A percentile compares a stretch with the other conserved stretches of the same genome.
These are phyloP conservation scores for Sphaerulina vaccinii DNA, from an alignment of 2,329 filamentous ascomycete species.

Conservation along the genomic window DNA sequence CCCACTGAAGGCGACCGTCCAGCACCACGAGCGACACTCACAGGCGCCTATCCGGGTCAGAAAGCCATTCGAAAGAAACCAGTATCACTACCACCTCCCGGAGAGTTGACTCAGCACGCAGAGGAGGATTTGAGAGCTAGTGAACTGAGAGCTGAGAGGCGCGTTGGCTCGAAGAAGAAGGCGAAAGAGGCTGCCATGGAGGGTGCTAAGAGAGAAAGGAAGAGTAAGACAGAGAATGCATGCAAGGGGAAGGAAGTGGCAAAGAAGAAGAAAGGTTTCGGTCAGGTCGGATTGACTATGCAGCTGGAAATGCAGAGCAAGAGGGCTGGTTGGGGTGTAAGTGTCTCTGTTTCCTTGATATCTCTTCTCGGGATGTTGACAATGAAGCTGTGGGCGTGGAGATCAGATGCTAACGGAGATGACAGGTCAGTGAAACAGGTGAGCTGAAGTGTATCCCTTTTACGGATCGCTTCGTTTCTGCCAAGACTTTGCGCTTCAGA, in stretches of 20 bases:
- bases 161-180: background rate
- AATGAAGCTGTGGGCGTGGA: background rate
- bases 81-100: background rate
- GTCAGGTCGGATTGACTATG: background rate
- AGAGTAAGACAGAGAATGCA: background rate
- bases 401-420: background rate
- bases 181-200: background rate
- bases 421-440: constrained; percentile 4
- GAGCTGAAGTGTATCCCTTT: background rate
- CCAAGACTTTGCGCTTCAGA: background rate
- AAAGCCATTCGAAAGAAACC: background rate
- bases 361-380: background rate
- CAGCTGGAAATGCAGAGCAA: constrained; percentile 6
- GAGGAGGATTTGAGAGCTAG: constrained; percentile 1
- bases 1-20: too few species aligned
- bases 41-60: background rate
- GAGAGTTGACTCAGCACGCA: background rate
- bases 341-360: background rate
- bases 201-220: background rate
- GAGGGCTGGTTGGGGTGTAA: background rate
- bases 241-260: background rate
- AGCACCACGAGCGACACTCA: too few species aligned
- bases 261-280: background rate
- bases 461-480: constrained; percentile 5
- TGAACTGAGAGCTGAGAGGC: background rate